A percentile compares a stretch with the other conserved stretches of the same genome.
These are phyloP conservation scores for Aspergillus fumigatus DNA, from an alignment of 2,329 filamentous ascomycete genomes.

Conservation along the genomic window DNA sequence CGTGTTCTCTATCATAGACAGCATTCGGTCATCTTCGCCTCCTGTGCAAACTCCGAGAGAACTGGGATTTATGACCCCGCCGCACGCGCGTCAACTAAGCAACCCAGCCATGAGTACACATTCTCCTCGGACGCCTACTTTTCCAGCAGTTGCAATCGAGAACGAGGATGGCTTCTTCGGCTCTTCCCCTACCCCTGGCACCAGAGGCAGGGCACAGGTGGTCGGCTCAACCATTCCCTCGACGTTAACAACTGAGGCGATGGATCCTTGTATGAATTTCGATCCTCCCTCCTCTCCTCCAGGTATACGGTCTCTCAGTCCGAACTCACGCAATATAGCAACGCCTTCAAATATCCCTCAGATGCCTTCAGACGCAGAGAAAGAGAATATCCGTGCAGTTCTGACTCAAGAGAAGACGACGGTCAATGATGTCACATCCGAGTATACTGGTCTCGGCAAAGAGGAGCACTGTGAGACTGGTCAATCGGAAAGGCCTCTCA, in stretches of 20 bases:
- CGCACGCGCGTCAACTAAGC: constrained; percentile 24
- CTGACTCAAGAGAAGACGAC: background rate
- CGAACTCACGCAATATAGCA: constrained; percentile 16
- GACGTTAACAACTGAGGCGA: constrained; percentile 29
- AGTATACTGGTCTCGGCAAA: constrained; percentile 1
- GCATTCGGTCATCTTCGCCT: constrained; percentile 52
- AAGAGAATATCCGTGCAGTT: background rate
- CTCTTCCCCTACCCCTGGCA: constrained; percentile 51
- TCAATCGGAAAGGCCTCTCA: constrained; percentile 9
- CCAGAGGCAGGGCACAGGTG: constrained; percentile 28
- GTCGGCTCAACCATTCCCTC: constrained; percentile 28
- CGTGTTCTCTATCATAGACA: constrained; percentile 62
- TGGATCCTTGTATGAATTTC: constrained; percentile 14
- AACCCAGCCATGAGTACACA: constrained; percentile 21
- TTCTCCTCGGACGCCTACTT: constrained; percentile 40
- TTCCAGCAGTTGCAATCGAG: constrained; percentile 32
- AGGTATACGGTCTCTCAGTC: constrained; percentile 20
- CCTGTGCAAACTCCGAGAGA: constrained; percentile 23
- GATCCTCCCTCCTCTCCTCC: constrained; percentile 37
- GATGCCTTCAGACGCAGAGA: constrained; percentile 6
- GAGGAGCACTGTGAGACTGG: background rate
- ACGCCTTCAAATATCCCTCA: background rate
- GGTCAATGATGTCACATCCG: background rate
- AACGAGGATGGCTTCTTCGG: constrained; percentile 45
- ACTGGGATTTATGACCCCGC: constrained; percentile 26